Evolutionary conservation across 306 rosid genomes (phyloP).

Genomic region (Pueraria montana): DNA sequence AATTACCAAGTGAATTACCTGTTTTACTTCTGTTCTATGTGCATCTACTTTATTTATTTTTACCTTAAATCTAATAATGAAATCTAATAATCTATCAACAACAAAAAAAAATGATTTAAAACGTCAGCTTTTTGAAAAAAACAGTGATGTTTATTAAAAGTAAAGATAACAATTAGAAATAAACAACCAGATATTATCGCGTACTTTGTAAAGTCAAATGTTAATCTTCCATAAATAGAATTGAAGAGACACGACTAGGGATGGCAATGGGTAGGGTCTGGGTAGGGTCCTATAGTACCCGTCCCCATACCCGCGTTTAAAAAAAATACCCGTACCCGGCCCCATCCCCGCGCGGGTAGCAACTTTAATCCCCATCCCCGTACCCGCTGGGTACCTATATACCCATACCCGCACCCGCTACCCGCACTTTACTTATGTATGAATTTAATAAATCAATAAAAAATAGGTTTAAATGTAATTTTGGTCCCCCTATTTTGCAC

Average conservation of each 20-base stretch:
- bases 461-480: no score
- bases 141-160: not conserved
- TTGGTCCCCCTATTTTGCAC: no score
- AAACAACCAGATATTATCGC: not conserved
- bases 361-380: no score
- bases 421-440: no score
- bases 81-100: not conserved
- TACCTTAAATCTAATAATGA: not conserved
- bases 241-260: slow-evolving; percentile 4
- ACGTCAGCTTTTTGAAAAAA: not conserved
- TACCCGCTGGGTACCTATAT: no score
- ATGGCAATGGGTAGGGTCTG: no score
- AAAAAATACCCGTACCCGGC: no score
- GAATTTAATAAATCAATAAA: no score
- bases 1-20: not conserved
- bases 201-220: slow-evolving; percentile 29
- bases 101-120: not conserved
- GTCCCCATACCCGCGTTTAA: no score
- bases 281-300: no score
- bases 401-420: no score
- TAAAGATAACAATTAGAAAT: not conserved
- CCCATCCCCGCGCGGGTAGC: no score
- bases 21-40: not conserved
- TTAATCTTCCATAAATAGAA: not conserved
- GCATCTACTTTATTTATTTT: not conserved